phyloP scores from a whole-genome alignment of 768 basidiomycete species.

The Rhodotorula diobovata region DNA sequence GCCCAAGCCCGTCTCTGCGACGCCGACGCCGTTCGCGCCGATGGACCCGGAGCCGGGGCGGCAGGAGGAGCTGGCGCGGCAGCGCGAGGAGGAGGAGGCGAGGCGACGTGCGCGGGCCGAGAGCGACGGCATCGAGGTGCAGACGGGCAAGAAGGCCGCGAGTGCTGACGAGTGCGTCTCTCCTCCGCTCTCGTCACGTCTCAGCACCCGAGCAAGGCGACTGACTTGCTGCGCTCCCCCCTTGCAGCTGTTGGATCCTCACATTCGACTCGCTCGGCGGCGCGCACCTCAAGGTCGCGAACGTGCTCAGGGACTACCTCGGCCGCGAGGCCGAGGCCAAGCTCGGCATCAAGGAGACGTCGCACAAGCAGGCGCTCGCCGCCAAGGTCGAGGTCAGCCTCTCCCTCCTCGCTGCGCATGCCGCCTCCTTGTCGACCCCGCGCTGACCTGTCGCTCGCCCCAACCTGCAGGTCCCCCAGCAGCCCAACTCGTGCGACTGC shows the following conservation, averaged over 20 bases:
- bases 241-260: conserved; percentile 69
- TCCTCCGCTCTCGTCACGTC: neutral
- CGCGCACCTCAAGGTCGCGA: conserved; percentile 63
- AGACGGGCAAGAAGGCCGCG: neutral
- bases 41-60: neutral
- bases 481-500: conserved; percentile 87
- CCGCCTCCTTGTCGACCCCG: neutral
- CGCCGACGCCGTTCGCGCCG: neutral
- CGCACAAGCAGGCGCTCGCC: conserved; percentile 27
- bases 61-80: neutral
- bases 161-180: neutral
- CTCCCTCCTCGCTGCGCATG: too few relatives aligned
- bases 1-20: neutral
- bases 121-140: neutral
- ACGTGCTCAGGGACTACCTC: conserved; percentile 64
- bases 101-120: neutral
- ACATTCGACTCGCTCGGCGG: conserved; percentile 83
- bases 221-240: too few relatives aligned
- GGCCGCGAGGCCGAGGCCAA: conserved; percentile 60
- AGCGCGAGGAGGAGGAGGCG: neutral
- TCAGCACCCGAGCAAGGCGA: too few relatives aligned
- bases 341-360: conserved; percentile 57
- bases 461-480: conserved; percentile 68
- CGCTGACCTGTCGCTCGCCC: neutral
- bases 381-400: conserved; percentile 51